Evolutionary conservation across 768 basidiomycete genomes (phyloP).

Genomic region (Naganishia onofrii): DNA sequence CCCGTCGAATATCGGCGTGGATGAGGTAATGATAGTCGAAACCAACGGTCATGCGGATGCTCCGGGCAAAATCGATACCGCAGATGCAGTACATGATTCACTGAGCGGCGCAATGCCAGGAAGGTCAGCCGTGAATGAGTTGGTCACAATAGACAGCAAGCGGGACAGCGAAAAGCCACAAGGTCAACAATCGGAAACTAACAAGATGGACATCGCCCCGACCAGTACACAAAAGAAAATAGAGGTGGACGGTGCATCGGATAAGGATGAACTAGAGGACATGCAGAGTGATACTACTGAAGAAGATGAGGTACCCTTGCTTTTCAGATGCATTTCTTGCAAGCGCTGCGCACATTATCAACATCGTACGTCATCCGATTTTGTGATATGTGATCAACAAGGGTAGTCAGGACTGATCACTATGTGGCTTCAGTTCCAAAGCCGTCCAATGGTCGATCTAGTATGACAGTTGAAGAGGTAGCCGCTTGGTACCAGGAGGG

Average conservation of each 20-base stretch:
- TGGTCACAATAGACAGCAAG: not conserved
- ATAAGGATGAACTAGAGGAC: constrained; percentile 24
- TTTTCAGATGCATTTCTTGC: constrained; percentile 81
- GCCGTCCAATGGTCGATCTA: constrained; percentile 54
- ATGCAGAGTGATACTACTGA: constrained; percentile 23
- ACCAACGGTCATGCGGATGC: not conserved
- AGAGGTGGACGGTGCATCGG: not conserved
- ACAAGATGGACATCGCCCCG: not conserved
- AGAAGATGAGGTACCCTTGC: constrained; percentile 48
- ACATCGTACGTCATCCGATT: constrained; percentile 55
- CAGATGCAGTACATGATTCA: not conserved
- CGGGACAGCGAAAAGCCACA: not conserved
- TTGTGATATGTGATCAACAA: not conserved
- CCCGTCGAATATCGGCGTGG: too few species aligned
- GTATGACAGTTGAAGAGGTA: constrained; percentile 46
- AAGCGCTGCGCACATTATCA: constrained; percentile 77
- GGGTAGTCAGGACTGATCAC: not conserved
- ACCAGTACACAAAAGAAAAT: not conserved
- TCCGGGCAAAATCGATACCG: not conserved
- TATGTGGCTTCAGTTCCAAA: constrained; percentile 51
- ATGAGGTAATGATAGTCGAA: not conserved
- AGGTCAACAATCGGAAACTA: not conserved
- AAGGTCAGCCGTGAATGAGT: not conserved
- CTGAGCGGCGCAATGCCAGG: not conserved
- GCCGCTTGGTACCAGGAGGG: constrained; percentile 66